Evolutionary conservation across 2,329 filamentous ascomycete genomes (phyloP).

Genomic region (Paracorniculantispora psalliotae): DNA sequence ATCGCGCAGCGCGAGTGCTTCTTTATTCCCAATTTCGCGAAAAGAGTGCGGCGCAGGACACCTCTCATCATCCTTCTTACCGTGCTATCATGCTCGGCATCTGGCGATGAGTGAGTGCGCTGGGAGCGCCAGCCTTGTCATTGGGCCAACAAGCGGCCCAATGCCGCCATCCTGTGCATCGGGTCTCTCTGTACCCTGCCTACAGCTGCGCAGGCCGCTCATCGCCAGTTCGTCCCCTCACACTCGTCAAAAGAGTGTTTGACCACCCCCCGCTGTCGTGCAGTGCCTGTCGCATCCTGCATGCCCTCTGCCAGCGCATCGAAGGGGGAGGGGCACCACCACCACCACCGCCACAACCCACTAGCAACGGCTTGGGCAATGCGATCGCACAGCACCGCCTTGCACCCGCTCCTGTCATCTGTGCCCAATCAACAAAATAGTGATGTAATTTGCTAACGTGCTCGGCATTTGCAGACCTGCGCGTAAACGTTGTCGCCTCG

Average conservation of each 20-base stretch:
- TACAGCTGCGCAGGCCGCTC: background rate
- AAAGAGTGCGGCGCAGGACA: background rate
- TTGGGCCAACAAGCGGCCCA: conserved; percentile 13
- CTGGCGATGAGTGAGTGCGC: background rate
- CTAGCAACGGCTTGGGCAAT: background rate
- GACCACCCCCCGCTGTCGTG: conserved; percentile 1
- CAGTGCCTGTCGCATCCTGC: conserved; percentile 3
- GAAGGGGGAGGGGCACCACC: conserved; percentile 9
- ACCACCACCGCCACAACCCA: conserved; percentile 2
- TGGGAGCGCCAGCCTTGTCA: background rate
- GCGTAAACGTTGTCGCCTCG: background rate
- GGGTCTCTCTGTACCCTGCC: background rate
- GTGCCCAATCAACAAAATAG: conserved; percentile 3
- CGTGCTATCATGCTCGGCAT: background rate
- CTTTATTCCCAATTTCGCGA: background rate
- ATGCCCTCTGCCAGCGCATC: conserved; percentile 13
- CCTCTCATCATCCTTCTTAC: background rate
- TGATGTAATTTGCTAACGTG: conserved; percentile 10
- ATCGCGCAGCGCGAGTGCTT: background rate
- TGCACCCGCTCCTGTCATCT: background rate
- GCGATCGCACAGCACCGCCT: background rate
- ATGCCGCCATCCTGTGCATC: conserved; percentile 3
- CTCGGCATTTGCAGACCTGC: conserved; percentile 4
- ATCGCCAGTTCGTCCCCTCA: background rate
- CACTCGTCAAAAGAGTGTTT: background rate